phyloP scores from a whole-genome alignment of 2,329 filamentous ascomycete species.

The Stagonosporopsis cucurbitacearum region DNA sequence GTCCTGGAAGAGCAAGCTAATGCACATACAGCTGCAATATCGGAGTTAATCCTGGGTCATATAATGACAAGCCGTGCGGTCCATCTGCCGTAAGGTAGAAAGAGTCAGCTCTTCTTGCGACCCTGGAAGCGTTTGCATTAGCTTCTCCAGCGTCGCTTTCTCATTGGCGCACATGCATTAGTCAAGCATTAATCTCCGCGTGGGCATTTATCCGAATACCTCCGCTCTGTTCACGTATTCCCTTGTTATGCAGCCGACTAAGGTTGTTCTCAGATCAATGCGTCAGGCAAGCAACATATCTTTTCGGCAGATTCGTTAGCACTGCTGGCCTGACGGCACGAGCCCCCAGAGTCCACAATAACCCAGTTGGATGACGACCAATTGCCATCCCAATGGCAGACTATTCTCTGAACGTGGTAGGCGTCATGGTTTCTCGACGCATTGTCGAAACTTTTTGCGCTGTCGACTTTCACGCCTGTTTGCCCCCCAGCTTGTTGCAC shows the following conservation, averaged over 20 bases:
- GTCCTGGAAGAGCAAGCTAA: neutral
- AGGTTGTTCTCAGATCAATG: neutral
- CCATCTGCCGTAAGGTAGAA: neutral
- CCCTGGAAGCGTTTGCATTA: slow-evolving; percentile 5
- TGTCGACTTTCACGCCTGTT: no score
- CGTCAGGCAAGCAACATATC: neutral
- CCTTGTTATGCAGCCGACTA: neutral
- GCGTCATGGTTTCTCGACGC: neutral
- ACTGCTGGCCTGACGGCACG: neutral
- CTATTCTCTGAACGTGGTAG: neutral
- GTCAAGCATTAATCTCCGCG: slow-evolving; percentile 1
- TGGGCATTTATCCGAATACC: slow-evolving; percentile 1
- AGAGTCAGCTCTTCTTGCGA: slow-evolving; percentile 1
- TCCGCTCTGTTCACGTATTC: neutral
- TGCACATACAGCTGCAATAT: slow-evolving; percentile 2
- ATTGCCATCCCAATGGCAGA: neutral
- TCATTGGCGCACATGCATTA: neutral
- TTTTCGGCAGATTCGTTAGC: neutral
- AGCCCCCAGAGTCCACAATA: neutral
- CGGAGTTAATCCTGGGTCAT: slow-evolving; percentile 5
- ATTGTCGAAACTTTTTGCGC: no score
- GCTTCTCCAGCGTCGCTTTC: neutral
- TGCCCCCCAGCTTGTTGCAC: no score
- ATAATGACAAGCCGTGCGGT: neutral
- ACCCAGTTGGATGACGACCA: neutral